Percentiles rank a stretch among this genome's conserved stretches.
Conservation (phyloP, 106 monocot species). For the Dendrobium catenatum region DNA sequence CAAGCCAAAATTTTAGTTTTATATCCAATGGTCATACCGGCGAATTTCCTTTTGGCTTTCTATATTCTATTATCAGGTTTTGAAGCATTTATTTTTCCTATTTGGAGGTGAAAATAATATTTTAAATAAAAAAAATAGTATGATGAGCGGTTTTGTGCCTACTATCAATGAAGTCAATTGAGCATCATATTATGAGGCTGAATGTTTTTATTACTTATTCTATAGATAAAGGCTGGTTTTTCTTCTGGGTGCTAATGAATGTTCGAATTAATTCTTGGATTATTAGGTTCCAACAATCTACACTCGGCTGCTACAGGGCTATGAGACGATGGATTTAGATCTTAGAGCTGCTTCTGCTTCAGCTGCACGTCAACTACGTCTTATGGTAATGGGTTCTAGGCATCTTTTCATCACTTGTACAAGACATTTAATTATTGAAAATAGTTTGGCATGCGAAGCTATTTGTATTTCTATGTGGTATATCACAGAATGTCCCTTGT, state of each 20-base stretch:
- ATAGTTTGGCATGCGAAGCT: not conserved
- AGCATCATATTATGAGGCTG: not conserved
- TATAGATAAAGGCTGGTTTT: not conserved
- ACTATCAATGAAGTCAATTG: not conserved
- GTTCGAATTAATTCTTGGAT: not conserved
- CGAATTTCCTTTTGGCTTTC: not conserved
- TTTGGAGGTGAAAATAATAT: not conserved
- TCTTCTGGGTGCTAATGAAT: not conserved
- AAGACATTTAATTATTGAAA: not conserved
- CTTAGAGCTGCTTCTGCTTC: slow-evolving; percentile 57
- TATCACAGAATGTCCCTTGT: not conserved
- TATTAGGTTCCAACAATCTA: slow-evolving; percentile 95
- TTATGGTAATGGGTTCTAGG: slow-evolving; percentile 60
- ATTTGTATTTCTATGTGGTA: not conserved
- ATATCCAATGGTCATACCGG: not conserved
- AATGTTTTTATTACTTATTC: not conserved
- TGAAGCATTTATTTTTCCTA: not conserved
- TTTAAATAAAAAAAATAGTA: not conserved
- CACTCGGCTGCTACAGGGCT: slow-evolving; percentile 87
- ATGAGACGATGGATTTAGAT: slow-evolving; percentile 80
- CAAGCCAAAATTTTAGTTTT: not conserved
- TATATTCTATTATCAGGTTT: not conserved
- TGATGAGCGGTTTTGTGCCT: not conserved
- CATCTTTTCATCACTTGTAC: not conserved
- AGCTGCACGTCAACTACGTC: slow-evolving; percentile 78